Conservation (phyloP, 192 early-diverging fungal species). For the Entrophospora sp. region DNA sequence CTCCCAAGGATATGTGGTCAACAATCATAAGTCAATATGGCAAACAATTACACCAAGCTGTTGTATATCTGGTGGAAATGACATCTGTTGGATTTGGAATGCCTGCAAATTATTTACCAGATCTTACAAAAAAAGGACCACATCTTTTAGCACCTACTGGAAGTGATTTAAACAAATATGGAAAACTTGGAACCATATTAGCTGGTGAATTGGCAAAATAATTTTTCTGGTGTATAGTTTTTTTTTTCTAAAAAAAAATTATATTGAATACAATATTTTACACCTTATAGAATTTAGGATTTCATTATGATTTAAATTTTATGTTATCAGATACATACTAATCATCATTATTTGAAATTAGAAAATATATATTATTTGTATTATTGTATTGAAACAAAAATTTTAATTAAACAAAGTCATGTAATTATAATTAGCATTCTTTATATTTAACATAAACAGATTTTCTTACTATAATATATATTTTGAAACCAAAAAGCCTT, state of each 20-base stretch:
- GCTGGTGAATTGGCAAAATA: slow-evolving; percentile 37
- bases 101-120: slow-evolving; percentile 43
- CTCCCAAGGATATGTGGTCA: slow-evolving; percentile 54
- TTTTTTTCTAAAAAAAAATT: neutral
- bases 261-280: neutral
- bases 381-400: too few relatives aligned
- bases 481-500: neutral
- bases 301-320: slow-evolving; percentile 55
- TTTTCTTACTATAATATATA: neutral
- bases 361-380: too few relatives aligned
- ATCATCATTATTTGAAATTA: neutral
- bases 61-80: slow-evolving; percentile 49
- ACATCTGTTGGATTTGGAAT: slow-evolving; percentile 55
- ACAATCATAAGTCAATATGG: slow-evolving; percentile 59
- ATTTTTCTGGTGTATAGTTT: too few relatives aligned
- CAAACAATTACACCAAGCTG: slow-evolving; percentile 44
- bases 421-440: too few relatives aligned
- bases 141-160: slow-evolving; percentile 66
- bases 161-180: slow-evolving; percentile 54
- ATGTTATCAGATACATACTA: slow-evolving; percentile 20
- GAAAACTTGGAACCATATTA: slow-evolving; percentile 49
- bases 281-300: neutral
- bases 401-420: too few relatives aligned
- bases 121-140: slow-evolving; percentile 50
- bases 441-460: too few relatives aligned